Evolutionary conservation across 768 basidiomycete species (phyloP), one percentile per base, ranked within the genome.

Genomic region (Galerina sulciceps): DNA sequence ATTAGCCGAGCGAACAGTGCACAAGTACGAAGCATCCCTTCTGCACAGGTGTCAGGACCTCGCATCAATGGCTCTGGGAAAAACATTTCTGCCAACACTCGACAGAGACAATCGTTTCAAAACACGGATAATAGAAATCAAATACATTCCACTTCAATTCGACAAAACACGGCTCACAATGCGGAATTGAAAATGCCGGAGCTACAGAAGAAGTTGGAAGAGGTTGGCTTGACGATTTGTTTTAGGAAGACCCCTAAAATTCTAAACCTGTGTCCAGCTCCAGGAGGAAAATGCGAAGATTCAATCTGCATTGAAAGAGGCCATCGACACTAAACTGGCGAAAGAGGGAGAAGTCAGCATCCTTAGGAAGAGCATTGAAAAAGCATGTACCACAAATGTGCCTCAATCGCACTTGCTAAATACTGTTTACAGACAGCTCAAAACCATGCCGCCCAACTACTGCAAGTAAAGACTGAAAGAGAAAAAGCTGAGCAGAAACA

Each of bases 331-430:
- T 8, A 85, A 80, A 59, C 76, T 84, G 40, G 72, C 77, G 34
- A 90, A 86, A 66, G 85, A 89, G 31, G 91, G 91, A 5, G 90
- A 93, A 74, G 88, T 88, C 6, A 79, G 79, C 14, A 83, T 88
- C 40, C 68, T 93, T 50, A 77, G 90, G 62, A 84, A 83, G 62
- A 81, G 72, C n/a, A 81, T 89, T 10, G 87, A 90, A 63, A 88
- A 87, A 80, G 91, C 88, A 65, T 50, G 62, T 46, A 20, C 5
- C 41, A 11, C 15, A 13, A 18, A 23, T 9, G 40, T 46, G 36
- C n/a, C 9, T 10, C 40, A 26, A 20, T 17, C 9, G 35, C 48
- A 55, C 41, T n/a, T 56, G 20, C 55, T 66, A 23, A 65, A 53
- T 18, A 4, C 45, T 49, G 26, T 41, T 15, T 52, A 14, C 59